A percentile compares a stretch with the other conserved stretches of the same genome.
Conservation (phyloP, 805 yeast species). For the Spathaspora gorwiae region DNA sequence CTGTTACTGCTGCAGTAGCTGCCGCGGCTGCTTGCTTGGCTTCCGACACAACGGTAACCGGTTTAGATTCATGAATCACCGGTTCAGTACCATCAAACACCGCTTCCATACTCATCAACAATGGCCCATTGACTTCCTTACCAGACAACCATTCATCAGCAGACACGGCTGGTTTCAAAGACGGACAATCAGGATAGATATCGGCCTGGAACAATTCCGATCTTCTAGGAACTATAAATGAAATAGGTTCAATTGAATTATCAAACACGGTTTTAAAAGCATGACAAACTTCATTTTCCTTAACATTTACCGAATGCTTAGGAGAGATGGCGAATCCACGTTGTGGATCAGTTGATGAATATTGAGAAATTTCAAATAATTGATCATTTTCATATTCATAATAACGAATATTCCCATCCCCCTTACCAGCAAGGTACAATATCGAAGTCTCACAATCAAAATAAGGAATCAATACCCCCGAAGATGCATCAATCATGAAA, state of each 20-base stretch:
- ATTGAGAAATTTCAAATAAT: slow-evolving; percentile 81
- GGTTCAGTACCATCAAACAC: slow-evolving; percentile 74
- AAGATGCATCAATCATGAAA: slow-evolving; percentile 77
- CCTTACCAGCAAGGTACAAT: slow-evolving; percentile 90
- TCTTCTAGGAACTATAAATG: slow-evolving; percentile 91
- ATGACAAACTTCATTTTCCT: slow-evolving; percentile 79
- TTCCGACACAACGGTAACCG: slow-evolving; percentile 25
- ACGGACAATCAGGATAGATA: slow-evolving; percentile 87
- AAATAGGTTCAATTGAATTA: slow-evolving; percentile 78
- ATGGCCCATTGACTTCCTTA: slow-evolving; percentile 76
- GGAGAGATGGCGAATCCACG: slow-evolving; percentile 94
- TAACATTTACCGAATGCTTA: slow-evolving; percentile 69
- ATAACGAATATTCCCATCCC: slow-evolving; percentile 96
- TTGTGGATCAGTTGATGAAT: slow-evolving; percentile 85
- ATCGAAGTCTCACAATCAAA: slow-evolving; percentile 78
- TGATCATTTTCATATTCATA: slow-evolving; percentile 85
- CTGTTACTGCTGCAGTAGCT: slow-evolving; percentile 8
- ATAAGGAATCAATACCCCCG: slow-evolving; percentile 91
- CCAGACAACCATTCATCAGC: slow-evolving; percentile 82
- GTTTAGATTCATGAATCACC: slow-evolving; percentile 36
- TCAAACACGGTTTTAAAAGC: slow-evolving; percentile 88
- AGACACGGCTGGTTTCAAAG: slow-evolving; percentile 69
- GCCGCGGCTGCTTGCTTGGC: slow-evolving; percentile 19
- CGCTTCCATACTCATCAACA: slow-evolving; percentile 69
- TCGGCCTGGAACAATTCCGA: slow-evolving; percentile 90